These are phyloP conservation scores for Paraphaeosphaeria minitans DNA, from an alignment of 2,329 filamentous ascomycete species.

Conservation along the genomic window DNA sequence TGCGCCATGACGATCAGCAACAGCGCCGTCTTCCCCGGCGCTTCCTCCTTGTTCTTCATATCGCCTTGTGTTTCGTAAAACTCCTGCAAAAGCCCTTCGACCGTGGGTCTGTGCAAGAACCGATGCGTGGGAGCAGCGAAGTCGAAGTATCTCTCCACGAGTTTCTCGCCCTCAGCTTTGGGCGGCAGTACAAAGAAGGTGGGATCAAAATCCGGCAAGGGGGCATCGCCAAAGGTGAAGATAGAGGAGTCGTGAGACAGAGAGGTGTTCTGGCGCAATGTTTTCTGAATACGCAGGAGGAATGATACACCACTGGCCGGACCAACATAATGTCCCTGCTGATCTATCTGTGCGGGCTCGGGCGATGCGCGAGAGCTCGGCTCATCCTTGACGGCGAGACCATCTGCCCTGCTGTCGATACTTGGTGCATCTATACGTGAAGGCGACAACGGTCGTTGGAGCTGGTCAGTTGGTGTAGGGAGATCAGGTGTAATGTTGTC, in stretches of 20 bases:
- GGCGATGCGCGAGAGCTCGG: constrained; percentile 49
- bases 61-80: constrained; percentile 54
- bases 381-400: constrained; percentile 22
- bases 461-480: constrained; percentile 26
- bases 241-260: constrained; percentile 51
- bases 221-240: constrained; percentile 58
- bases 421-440: constrained; percentile 18
- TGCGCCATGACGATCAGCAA: constrained; percentile 62
- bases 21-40: constrained; percentile 52
- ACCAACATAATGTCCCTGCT: constrained; percentile 56
- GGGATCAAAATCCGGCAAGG: constrained; percentile 52
- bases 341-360: constrained; percentile 54
- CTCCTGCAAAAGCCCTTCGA: constrained; percentile 53
- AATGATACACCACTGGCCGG: constrained; percentile 57
- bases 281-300: constrained; percentile 56
- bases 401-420: constrained; percentile 21
- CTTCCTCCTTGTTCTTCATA: constrained; percentile 49
- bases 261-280: constrained; percentile 50
- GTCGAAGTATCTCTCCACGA: constrained; percentile 63
- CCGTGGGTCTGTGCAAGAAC: constrained; percentile 61
- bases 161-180: constrained; percentile 50
- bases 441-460: constrained; percentile 20
- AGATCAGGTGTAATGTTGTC: constrained; percentile 16
- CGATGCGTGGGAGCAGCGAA: constrained; percentile 65
- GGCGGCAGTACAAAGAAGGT: constrained; percentile 51